Evolutionary conservation across 139 green algal species (phyloP).

Genomic region (Tetraselmis chui): DNA sequence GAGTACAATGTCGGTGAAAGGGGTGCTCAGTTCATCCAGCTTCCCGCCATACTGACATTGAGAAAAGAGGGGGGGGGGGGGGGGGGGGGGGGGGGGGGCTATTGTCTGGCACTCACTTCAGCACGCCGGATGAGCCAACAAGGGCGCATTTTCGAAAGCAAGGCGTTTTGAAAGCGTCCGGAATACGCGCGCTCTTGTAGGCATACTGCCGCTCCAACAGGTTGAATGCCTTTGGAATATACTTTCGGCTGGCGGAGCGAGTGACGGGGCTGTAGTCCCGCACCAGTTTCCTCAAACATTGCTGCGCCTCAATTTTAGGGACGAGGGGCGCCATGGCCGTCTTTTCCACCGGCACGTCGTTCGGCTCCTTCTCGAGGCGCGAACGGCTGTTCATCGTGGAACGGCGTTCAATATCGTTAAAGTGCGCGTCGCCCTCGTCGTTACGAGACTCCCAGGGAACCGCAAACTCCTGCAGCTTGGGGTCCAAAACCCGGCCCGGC

Average conservation of each 20-base stretch:
- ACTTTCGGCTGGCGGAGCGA: not conserved
- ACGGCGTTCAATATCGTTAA: not conserved
- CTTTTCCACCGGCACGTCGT: not conserved
- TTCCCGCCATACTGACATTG: too few species aligned
- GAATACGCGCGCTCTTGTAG: not conserved
- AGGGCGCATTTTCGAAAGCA: not conserved
- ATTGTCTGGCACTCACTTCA: not conserved
- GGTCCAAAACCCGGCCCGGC: not conserved
- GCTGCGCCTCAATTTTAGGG: not conserved
- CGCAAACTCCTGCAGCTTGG: not conserved
- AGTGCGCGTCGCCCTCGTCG: not conserved
- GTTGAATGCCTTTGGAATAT: not conserved
- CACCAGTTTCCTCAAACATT: not conserved
- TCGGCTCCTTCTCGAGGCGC: not conserved
- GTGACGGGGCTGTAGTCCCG: not conserved
- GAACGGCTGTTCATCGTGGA: not conserved
- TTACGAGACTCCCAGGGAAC: not conserved
- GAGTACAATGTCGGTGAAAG: too few species aligned
- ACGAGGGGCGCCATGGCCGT: not conserved
- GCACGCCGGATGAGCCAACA: not conserved
- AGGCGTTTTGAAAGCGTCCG: not conserved
- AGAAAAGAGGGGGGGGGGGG: too few species aligned
- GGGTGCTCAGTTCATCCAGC: not conserved
- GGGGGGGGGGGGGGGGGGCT: too few species aligned
- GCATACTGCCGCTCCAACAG: not conserved